These are phyloP conservation scores for Hemileccinum hortonii DNA, from an alignment of 1,284 basidiomycete species.

Conservation along the genomic window DNA sequence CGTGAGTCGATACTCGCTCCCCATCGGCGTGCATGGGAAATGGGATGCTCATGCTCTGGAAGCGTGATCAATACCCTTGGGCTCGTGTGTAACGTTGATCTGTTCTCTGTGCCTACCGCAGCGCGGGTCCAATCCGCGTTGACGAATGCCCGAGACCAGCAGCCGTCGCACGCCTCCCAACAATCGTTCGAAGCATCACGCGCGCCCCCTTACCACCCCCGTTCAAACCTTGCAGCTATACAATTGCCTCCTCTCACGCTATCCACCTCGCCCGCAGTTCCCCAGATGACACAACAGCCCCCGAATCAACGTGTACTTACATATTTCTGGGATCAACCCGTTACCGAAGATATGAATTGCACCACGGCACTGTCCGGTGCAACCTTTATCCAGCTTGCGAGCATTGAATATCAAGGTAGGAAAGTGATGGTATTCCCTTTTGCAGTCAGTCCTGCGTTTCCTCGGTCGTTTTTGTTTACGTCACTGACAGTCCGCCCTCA, in stretches of 20 bases:
- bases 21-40: not conserved
- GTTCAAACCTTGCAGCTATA: slow-evolving; percentile 11
- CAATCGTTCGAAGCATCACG: slow-evolving; percentile 8
- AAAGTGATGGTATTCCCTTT: slow-evolving; percentile 72
- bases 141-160: slow-evolving; percentile 2
- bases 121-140: slow-evolving; percentile 5
- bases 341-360: slow-evolving; percentile 52
- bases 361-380: slow-evolving; percentile 60
- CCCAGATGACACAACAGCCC: slow-evolving; percentile 4
- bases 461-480: not conserved
- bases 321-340: slow-evolving; percentile 37
- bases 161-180: slow-evolving; percentile 10
- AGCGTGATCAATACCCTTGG: slow-evolving; percentile 51
- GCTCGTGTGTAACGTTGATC: slow-evolving; percentile 63
- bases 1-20: slow-evolving; percentile 35
- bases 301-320: slow-evolving; percentile 38
- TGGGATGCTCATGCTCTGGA: slow-evolving; percentile 6
- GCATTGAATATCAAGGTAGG: slow-evolving; percentile 57
- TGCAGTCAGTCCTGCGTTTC: slow-evolving; percentile 46
- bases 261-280: slow-evolving; percentile 7
- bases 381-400: slow-evolving; percentile 61
- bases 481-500: slow-evolving; percentile 5
- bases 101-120: slow-evolving; percentile 50
- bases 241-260: slow-evolving; percentile 25
- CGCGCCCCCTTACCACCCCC: slow-evolving; percentile 18